Evolutionary conservation across 1,284 basidiomycete species (phyloP).

Genomic region (Stereum hirsutum): DNA sequence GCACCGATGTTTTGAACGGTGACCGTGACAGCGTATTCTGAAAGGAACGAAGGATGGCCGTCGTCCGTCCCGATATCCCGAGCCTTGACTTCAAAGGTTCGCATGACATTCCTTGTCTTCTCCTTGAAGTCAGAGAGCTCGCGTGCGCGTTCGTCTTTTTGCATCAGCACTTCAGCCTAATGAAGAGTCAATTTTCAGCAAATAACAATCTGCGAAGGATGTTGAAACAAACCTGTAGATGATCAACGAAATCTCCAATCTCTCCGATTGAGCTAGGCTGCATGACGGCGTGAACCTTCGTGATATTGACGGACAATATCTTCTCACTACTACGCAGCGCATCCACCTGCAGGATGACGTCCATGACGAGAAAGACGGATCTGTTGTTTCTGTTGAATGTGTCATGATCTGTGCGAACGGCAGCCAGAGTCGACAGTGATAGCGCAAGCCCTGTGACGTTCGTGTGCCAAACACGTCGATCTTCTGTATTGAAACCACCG

Average conservation of each 20-base stretch:
- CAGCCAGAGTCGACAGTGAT: constrained; percentile 57
- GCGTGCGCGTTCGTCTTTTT: constrained; percentile 62
- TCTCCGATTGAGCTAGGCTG: constrained; percentile 86
- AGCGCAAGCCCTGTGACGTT: constrained; percentile 62
- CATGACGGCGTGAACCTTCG: constrained; percentile 84
- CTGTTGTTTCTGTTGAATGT: constrained; percentile 51
- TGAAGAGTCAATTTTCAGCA: constrained; percentile 3
- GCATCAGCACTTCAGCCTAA: constrained; percentile 63
- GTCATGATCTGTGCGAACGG: constrained; percentile 21
- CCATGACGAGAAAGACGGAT: constrained; percentile 78
- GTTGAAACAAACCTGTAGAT: constrained; percentile 51
- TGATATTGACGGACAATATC: constrained; percentile 45
- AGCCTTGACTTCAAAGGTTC: constrained; percentile 60
- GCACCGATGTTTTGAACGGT: constrained; percentile 68
- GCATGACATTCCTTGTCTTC: constrained; percentile 63
- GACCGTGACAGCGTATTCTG: constrained; percentile 56
- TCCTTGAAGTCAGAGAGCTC: constrained; percentile 80
- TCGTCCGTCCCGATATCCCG: constrained; percentile 30
- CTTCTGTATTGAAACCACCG: constrained; percentile 43
- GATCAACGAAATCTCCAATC: constrained; percentile 79
- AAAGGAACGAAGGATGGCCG: constrained; percentile 46
- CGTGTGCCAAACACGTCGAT: constrained; percentile 45
- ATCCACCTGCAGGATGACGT: constrained; percentile 43
- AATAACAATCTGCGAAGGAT: not conserved
- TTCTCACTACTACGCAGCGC: constrained; percentile 21